Evolutionary conservation across 768 basidiomycete genomes (phyloP).

Genomic region (Porphyrellus cyaneotinctus): DNA sequence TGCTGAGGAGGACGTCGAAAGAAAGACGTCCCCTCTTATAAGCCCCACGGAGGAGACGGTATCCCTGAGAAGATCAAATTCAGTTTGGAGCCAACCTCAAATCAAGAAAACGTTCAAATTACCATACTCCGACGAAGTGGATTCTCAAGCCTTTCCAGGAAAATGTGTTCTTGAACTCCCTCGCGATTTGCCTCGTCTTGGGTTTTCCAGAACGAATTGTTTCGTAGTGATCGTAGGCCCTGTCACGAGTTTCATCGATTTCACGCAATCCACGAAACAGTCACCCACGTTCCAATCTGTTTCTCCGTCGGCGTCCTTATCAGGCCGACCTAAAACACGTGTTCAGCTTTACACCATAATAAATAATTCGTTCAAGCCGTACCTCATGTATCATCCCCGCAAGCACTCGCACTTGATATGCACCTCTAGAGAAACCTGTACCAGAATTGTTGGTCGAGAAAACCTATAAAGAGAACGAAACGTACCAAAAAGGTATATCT

Average conservation of each 20-base stretch:
- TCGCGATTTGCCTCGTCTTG: constrained; percentile 13
- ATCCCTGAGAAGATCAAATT: constrained; percentile 3
- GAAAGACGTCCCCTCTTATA: constrained; percentile 3
- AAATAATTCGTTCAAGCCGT: neutral
- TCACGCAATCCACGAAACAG: neutral
- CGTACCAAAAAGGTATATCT: constrained; percentile 35
- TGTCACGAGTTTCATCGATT: neutral
- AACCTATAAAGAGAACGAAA: neutral
- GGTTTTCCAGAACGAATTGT: constrained; percentile 8
- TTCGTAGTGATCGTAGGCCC: constrained; percentile 14
- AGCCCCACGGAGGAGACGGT: constrained; percentile 13
- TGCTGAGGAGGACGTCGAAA: constrained; percentile 2
- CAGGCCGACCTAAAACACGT: neutral
- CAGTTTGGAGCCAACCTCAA: neutral
- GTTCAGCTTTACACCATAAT: neutral
- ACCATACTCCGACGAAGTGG: constrained; percentile 7
- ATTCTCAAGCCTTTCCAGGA: constrained; percentile 5
- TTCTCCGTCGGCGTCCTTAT: constrained; percentile 21
- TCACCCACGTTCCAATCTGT: constrained; percentile 16
- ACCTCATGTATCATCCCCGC: constrained; percentile 41
- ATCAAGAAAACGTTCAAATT: neutral
- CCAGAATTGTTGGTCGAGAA: neutral
- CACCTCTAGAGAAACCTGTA: constrained; percentile 42
- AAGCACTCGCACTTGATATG: constrained; percentile 38
- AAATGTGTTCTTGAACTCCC: constrained; percentile 41